Percentiles rank a stretch among this genome's conserved stretches.
These are phyloP conservation scores for Xylaria longipes DNA, from an alignment of 495 filamentous ascomycete species.

Conservation along the genomic window DNA sequence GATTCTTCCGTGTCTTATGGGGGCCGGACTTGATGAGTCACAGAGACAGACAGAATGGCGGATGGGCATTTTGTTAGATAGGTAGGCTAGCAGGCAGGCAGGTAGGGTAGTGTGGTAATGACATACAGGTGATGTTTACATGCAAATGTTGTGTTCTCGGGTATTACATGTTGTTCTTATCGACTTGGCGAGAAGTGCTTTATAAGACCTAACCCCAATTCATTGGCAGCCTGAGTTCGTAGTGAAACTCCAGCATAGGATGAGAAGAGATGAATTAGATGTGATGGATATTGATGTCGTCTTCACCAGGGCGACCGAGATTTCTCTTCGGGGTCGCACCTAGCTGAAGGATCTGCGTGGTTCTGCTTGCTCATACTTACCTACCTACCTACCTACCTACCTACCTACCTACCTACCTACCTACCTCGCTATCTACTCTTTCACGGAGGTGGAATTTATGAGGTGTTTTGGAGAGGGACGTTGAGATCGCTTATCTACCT, in stretches of 20 bases:
- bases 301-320: neutral
- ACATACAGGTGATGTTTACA: constrained; percentile 9
- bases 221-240: too few species aligned
- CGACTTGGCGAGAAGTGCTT: too few species aligned
- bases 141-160: neutral
- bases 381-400: neutral
- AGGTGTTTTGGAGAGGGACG: too few species aligned
- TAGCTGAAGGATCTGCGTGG: neutral
- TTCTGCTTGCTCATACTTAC: neutral
- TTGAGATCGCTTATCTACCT: too few species aligned
- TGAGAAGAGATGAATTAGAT: neutral
- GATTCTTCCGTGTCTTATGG: constrained; percentile 11
- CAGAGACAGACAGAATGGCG: neutral
- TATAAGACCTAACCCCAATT: too few species aligned
- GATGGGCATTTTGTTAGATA: neutral
- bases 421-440: too few species aligned
- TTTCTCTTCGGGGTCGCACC: neutral
- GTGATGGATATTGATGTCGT: neutral
- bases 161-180: too few species aligned
- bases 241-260: too few species aligned
- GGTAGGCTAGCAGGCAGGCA: neutral
- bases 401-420: neutral
- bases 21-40: neutral
- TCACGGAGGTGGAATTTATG: too few species aligned
- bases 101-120: constrained; percentile 20